Evolutionary conservation across 805 yeast species (phyloP).

Genomic region (Ogataea nitratoaversa): DNA sequence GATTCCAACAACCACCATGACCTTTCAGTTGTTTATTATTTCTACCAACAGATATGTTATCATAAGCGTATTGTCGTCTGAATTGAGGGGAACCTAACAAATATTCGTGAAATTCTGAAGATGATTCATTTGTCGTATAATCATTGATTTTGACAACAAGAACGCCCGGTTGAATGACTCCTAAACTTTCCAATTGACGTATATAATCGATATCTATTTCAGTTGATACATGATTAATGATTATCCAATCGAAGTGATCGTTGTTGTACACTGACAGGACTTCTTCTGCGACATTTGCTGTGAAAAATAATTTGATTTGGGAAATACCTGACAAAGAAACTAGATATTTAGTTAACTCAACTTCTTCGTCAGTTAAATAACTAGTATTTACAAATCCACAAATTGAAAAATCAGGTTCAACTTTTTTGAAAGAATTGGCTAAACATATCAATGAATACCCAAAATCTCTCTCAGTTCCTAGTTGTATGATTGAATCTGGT

Average conservation of each 20-base stretch:
- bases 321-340: conserved; percentile 16
- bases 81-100: conserved; percentile 19
- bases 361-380: conserved; percentile 5
- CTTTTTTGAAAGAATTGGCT: conserved; percentile 13
- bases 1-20: conserved; percentile 21
- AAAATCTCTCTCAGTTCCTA: conserved; percentile 19
- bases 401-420: conserved; percentile 9
- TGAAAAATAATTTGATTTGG: conserved; percentile 11
- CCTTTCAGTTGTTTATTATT: not conserved
- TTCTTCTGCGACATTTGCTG: conserved; percentile 1
- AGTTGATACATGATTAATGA: conserved; percentile 15
- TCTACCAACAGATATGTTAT: conserved; percentile 2
- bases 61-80: conserved; percentile 8
- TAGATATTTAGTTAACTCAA: conserved; percentile 11
- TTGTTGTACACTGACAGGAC: not conserved
- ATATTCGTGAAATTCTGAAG: conserved; percentile 12
- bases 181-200: conserved; percentile 19
- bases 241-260: conserved; percentile 14
- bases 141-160: conserved; percentile 14
- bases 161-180: conserved; percentile 19
- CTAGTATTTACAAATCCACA: conserved; percentile 12
- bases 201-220: conserved; percentile 11
- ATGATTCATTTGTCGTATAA: not conserved
- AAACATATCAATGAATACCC: conserved; percentile 21
- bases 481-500: conserved; percentile 14